Evolutionary conservation across 2,329 filamentous ascomycete species (phyloP), one percentile per base, ranked within the genome.

Genomic region (Arthrinium phaeospermum): DNA sequence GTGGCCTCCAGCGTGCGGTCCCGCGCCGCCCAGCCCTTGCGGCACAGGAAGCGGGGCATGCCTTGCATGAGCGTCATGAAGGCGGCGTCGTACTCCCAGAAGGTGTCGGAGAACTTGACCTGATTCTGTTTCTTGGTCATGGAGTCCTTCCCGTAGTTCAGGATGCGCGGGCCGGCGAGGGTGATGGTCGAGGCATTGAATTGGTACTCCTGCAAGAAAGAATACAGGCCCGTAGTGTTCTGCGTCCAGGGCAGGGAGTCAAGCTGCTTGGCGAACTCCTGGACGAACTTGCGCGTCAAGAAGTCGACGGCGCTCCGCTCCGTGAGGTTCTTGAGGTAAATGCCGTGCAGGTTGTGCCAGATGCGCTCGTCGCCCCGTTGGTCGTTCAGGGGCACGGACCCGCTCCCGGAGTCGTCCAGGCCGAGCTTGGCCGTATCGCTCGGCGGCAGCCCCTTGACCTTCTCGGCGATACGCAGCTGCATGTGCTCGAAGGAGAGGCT

Each of bases 121-220:
- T 27, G n/a, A 8, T 41, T 46, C 16, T 61, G 8, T 8, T 16
- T 6, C 6, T 47, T 47, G 46, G 16, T 16, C 4, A 16, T 22
- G 24, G 67, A 13, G 16, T 24, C 30, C 24, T 19, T 34, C 3
- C 19, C 44, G 51, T 69, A 69, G 46, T 47, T n/a, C 64, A 46
- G 24, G 6, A 24, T 44, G 41, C 30, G 24, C 68, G 27, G 47
- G 37, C 71, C 22, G 45, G 68, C 41, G n/a, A 70, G 69, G 30
- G 71, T 73, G 30, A 73, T 49, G 45, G 71, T 73, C 24, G 71
- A 57, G 16, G 46, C 46, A 16, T 47, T 47, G 46, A 47, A 47
- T 19, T 47, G 46, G 46, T 47, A 47, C 46, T 22, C 16, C 19
- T 47, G 46, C 46, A 47, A 5, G 8, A 47, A 47, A 1, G 49